phyloP scores from a whole-genome alignment of 306 rosid genomes.

The Hylodesmum podocarpum region DNA sequence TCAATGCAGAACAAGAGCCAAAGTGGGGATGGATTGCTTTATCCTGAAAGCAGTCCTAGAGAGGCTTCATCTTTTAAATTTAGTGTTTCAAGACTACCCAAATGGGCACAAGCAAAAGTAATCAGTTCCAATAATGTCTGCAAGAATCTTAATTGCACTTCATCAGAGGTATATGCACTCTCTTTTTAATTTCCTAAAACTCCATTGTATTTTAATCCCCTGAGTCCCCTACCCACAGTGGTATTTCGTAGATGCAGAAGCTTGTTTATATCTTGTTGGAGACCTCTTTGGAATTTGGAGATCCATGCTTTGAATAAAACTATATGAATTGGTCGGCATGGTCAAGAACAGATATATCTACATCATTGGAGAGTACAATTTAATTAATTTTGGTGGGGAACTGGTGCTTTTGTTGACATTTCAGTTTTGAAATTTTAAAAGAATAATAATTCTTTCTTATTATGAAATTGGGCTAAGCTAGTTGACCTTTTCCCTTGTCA shows the following conservation, averaged over 20 bases:
- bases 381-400: background rate
- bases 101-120: constrained; percentile 72
- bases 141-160: constrained; percentile 30
- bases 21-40: constrained; percentile 21
- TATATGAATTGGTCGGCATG: background rate
- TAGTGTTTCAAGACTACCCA: constrained; percentile 77
- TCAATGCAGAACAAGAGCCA: constrained; percentile 31
- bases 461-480: constrained; percentile 14
- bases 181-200: constrained; percentile 22
- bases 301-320: background rate
- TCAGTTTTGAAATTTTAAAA: constrained; percentile 9
- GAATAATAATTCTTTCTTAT: constrained; percentile 9
- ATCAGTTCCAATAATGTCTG: constrained; percentile 30
- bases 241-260: background rate
- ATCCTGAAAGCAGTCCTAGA: constrained; percentile 32
- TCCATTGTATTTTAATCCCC: background rate
- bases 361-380: background rate
- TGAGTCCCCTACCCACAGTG: background rate
- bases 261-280: constrained; percentile 18
- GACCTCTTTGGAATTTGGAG: constrained; percentile 3
- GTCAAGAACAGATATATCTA: background rate
- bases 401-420: background rate
- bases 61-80: constrained; percentile 58
- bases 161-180: constrained; percentile 52
- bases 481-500: background rate